Evolutionary conservation across 148 eudicot species (phyloP).

Genomic region (Silene uniflora): DNA sequence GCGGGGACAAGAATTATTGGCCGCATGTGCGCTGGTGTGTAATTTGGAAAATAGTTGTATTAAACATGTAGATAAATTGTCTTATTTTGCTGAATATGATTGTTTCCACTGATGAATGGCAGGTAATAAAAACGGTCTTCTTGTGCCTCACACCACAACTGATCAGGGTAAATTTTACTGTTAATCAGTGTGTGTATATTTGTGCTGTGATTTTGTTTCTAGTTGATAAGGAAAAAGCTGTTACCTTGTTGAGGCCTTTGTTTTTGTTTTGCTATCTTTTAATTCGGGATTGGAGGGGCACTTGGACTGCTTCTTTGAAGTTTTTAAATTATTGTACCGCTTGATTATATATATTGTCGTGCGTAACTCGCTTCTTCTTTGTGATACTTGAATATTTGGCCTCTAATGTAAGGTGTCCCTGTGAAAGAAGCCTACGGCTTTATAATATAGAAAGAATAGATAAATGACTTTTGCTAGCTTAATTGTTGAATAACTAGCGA

Average conservation of each 20-base stretch:
- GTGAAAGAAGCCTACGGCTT: neutral
- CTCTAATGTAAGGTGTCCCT: neutral
- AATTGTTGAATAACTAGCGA: too few species aligned
- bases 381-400: neutral
- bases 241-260: neutral
- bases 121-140: conserved; percentile 97
- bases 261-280: neutral
- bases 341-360: neutral
- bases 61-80: neutral
- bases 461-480: neutral
- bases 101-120: conserved; percentile 22
- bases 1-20: conserved; percentile 61
- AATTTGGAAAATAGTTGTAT: neutral
- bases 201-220: neutral
- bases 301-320: neutral
- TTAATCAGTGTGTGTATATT: neutral
- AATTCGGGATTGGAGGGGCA: neutral
- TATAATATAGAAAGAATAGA: neutral
- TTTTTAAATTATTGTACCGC: neutral
- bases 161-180: conserved; percentile 63
- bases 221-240: neutral
- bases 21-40: conserved; percentile 55
- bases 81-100: neutral
- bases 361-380: neutral
- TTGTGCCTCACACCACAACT: conserved; percentile 88